Evolutionary conservation across 2,329 filamentous ascomycete genomes (phyloP), one percentile per base, ranked within the genome.

Genomic region (Sphaerostilbella broomeana): DNA sequence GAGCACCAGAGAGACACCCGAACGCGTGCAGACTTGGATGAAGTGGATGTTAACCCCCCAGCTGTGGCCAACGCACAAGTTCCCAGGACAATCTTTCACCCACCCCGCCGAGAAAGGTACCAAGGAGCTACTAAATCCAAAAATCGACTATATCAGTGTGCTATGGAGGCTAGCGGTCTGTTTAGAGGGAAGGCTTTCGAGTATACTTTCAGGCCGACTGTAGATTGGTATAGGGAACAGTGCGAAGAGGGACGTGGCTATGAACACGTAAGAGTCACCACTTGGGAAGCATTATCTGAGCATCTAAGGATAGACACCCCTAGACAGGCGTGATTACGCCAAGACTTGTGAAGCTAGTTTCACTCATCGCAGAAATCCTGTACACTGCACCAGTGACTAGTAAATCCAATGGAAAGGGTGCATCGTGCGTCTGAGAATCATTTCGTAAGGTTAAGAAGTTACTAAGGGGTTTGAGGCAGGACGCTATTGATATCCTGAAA

Each of bases 171-270:
- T 22, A 33, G 34, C 13, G 43, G 21, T 16, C 31, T 19, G 13
- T 19, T 32, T 9, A 27, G 21, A 18, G 24, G 29, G 24, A 38
- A 35, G 12, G 30, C 47, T 24, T 45, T 45, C 5, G 36, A 51
- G 18, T 75, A 65, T 48, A 51, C 50, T 12, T 77, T 70, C 47
- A 52, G 51, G 28, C 64, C 70, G 7, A 78, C 75, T 2, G 43
- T 59, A 43, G 56, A 67, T 4, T 79, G 75, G 75, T 79, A 78
- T 46, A 47, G 49, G 4, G 58, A 67, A 25, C 69, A 73, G 45
- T 48, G 59, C 17, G 51, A 52, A 1, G 69, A 72, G 49, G 70
- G 69, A 2, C 62, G 72, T 15, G 67, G 63, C 1, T 73, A 62
- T 39, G 66, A 68, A 36, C 72, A 77, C 44, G 57, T 79, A 4